Evolutionary conservation across 1,284 basidiomycete species (phyloP), one percentile per base, ranked within the genome.

Genomic region (Ceratobasidium sp.): DNA sequence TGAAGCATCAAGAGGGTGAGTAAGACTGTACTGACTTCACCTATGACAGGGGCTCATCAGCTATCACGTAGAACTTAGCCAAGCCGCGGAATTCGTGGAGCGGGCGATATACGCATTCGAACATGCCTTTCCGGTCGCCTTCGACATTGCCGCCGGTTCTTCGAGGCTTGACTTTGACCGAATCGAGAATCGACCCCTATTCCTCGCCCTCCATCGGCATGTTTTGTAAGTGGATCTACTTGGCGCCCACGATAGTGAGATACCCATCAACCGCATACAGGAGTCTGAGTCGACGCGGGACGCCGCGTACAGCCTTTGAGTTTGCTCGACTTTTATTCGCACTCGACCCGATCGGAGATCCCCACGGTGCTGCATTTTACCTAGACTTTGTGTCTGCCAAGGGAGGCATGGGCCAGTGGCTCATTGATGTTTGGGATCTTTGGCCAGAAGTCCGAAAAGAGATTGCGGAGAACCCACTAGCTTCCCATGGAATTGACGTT

Each of bases 31-130:
- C 20, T 68, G 3, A 25, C 49, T 8, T 8, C 42, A 25, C 10
- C 25, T 35, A 22, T 52, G 17, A 53, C 27, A 17, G 27, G 34
- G 20, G 25, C 32, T 50, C 52, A 47, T 8, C 20, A 10, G 17
- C 57, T 6, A 71, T 8, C 69, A n/a, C 92, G 5, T 32, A 65
- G 93, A 96, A 76, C 88, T 94, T 74, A 85, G 90, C 20, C 88
- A 89, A 40, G 91, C 93, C 0, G 87, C 92, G 1, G 93, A 96
- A 72, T 93, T 88, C 74, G 86, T 94, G 34, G 91, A 94, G 70
- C 86, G 94, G 12, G 91, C 94, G 0, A 78, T 97, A 32, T 96
- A 94, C 78, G 88, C 93, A 0, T 95, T 95, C 72, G 94, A 96
- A 75, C 87, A 92, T 22, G 88, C 91, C 7, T 91, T 96, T 72